phyloP scores from a whole-genome alignment of 495 filamentous ascomycete genomes.

The Aspergillus hancockii region DNA sequence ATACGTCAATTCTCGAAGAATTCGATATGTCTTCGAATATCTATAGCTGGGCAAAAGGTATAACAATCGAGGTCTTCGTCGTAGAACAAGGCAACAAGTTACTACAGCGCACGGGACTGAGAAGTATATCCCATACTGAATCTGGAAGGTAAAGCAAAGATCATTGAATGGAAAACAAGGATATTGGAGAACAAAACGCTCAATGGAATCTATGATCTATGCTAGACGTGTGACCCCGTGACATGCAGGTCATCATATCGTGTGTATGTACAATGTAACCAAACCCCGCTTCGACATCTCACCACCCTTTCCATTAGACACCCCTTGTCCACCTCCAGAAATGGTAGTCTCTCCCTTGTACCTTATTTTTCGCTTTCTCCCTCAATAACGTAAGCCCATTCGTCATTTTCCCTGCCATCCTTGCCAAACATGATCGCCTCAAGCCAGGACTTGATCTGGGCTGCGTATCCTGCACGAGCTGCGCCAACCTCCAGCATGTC shows the following conservation, averaged over 20 bases:
- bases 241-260: neutral
- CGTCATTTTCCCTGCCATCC: conserved; percentile 72
- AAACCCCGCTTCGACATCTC: neutral
- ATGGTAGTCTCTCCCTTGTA: neutral
- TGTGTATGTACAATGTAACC: conserved; percentile 3
- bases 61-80: too few relatives aligned
- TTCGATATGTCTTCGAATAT: too few relatives aligned
- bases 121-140: too few relatives aligned
- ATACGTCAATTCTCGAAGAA: too few relatives aligned
- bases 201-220: conserved; percentile 3
- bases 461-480: conserved; percentile 65
- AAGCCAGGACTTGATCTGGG: conserved; percentile 75
- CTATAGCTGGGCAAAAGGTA: too few relatives aligned
- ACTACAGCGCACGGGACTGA: too few relatives aligned
- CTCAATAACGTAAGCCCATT: conserved; percentile 77
- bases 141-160: too few relatives aligned
- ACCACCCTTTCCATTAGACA: neutral
- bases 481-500: conserved; percentile 60
- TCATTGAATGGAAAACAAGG: too few relatives aligned
- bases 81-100: too few relatives aligned
- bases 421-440: conserved; percentile 84
- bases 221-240: neutral
- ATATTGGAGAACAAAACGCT: neutral
- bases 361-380: conserved; percentile 48
- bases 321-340: neutral